Evolutionary conservation across 768 basidiomycete genomes (phyloP).

Genomic region (Phanerodontia chrysosporium): DNA sequence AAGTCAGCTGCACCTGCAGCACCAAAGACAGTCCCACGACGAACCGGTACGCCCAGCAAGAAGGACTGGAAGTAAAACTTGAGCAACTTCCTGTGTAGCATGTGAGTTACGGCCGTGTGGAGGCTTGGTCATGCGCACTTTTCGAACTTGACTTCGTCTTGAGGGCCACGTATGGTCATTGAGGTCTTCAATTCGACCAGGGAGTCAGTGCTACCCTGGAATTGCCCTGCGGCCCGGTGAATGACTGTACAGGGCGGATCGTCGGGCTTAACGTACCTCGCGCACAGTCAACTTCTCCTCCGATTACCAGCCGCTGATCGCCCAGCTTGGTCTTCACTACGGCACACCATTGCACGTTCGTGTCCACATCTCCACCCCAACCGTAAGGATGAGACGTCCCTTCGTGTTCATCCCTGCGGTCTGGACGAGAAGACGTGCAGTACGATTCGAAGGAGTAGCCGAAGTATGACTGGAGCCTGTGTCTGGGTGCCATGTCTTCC

Average conservation of each 20-base stretch:
- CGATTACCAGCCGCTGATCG: conserved; percentile 65
- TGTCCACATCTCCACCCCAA: conserved; percentile 82
- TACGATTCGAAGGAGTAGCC: conserved; percentile 91
- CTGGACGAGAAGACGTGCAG: conserved; percentile 50
- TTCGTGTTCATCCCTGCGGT: conserved; percentile 8
- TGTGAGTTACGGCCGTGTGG: not conserved
- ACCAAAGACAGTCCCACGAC: conserved; percentile 18
- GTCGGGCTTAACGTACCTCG: conserved; percentile 42
- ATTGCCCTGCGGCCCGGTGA: conserved; percentile 40
- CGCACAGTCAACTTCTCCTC: conserved; percentile 91
- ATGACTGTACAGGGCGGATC: not conserved
- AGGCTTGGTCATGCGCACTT: conserved; percentile 40
- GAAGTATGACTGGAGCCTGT: conserved; percentile 67
- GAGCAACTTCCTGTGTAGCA: conserved; percentile 69
- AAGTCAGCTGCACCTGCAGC: not conserved
- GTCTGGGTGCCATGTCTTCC: conserved; percentile 59
- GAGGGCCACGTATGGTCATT: conserved; percentile 53
- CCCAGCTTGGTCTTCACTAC: conserved; percentile 85
- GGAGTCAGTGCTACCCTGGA: conserved; percentile 56
- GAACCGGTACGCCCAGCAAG: conserved; percentile 83
- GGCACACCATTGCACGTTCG: conserved; percentile 87
- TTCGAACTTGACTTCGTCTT: conserved; percentile 75
- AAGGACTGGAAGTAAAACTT: conserved; percentile 93
- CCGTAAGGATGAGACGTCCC: conserved; percentile 30
- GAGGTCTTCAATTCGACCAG: conserved; percentile 91